These are phyloP conservation scores for Globisporangium sylvaticum DNA, from an alignment of 352 stramenopile species.

Conservation along the genomic window DNA sequence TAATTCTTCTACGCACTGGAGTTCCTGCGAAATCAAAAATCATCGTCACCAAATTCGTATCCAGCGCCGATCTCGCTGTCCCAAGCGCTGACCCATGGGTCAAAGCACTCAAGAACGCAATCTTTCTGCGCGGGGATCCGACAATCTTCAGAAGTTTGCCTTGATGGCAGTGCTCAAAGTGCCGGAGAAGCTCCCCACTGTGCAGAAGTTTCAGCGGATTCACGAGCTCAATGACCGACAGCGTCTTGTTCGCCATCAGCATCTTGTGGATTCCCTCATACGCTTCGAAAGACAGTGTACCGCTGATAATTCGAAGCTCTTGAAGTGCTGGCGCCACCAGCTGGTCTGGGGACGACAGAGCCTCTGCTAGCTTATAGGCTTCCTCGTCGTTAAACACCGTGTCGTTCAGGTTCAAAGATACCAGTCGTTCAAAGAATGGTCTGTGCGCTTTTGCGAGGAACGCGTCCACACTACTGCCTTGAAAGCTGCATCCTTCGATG, in stretches of 20 bases:
- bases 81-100: not conserved
- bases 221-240: not conserved
- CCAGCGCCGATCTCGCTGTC: not conserved
- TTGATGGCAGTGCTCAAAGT: not conserved
- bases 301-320: constrained; percentile 1
- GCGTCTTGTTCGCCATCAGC: constrained; percentile 1
- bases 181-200: not conserved
- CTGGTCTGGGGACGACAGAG: not conserved
- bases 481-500: constrained; percentile 9
- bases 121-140: not conserved
- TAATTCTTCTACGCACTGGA: constrained; percentile 1
- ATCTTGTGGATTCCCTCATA: not conserved
- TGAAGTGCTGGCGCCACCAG: not conserved
- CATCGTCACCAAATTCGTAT: not conserved
- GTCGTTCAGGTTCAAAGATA: constrained; percentile 8
- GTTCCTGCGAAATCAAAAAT: constrained; percentile 3
- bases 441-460: not conserved
- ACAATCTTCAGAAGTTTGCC: not conserved
- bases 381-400: not conserved
- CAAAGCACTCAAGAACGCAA: constrained; percentile 4
- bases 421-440: not conserved
- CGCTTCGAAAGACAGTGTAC: not conserved
- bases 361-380: not conserved
- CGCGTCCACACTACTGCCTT: not conserved
- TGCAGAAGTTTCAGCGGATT: not conserved